These are phyloP conservation scores for Neonectria coccinea DNA, from an alignment of 2,329 filamentous ascomycete genomes.

Conservation along the genomic window DNA sequence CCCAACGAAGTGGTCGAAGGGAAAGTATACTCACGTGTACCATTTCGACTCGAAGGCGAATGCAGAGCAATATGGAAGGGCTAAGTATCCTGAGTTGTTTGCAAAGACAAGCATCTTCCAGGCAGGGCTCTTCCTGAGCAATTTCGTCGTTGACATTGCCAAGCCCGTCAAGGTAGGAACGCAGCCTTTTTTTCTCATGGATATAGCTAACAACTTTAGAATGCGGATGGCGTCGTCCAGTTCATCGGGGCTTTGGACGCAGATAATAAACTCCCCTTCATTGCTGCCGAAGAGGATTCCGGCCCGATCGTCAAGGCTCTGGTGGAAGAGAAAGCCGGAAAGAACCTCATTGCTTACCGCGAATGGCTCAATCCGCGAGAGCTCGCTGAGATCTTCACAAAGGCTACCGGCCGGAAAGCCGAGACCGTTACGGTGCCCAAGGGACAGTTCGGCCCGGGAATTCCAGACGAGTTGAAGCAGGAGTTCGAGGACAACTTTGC, in stretches of 20 bases:
- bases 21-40: conserved; percentile 55
- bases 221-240: conserved; percentile 32
- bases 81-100: conserved; percentile 35
- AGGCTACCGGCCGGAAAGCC: background rate
- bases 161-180: conserved; percentile 27
- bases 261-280: conserved; percentile 38
- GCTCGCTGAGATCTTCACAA: background rate
- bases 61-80: conserved; percentile 44
- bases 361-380: conserved; percentile 35
- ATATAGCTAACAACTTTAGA: conserved; percentile 18
- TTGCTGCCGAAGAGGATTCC: conserved; percentile 43
- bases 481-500: background rate
- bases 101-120: conserved; percentile 39
- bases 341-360: conserved; percentile 42
- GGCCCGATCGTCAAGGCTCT: conserved; percentile 42
- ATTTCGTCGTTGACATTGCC: conserved; percentile 1
- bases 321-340: conserved; percentile 32
- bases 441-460: background rate
- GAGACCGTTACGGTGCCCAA: background rate
- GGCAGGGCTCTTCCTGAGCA: conserved; percentile 36
- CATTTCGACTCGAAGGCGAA: conserved; percentile 58
- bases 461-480: background rate
- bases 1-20: conserved; percentile 51
- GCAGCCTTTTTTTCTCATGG: rapidly evolving
- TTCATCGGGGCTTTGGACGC: conserved; percentile 32